These are phyloP conservation scores for Odontarrhena argentea DNA, from an alignment of 345 rosid species.

Conservation along the genomic window DNA sequence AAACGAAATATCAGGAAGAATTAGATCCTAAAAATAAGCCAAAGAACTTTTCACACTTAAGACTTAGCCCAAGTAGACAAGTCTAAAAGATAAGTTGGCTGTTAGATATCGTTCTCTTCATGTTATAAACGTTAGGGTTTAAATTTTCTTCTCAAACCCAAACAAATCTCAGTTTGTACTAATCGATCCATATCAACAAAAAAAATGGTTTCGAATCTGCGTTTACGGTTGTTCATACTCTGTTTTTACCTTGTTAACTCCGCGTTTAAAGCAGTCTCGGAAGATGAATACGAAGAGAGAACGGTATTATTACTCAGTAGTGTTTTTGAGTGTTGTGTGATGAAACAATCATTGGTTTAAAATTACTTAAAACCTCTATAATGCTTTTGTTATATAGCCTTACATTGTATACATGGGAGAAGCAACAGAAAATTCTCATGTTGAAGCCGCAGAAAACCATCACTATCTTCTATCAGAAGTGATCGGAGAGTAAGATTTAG, in stretches of 20 bases:
- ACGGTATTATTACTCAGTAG: constrained; percentile 25
- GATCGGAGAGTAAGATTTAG: constrained; percentile 62
- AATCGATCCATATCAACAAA: neutral
- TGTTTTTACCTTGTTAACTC: constrained; percentile 30
- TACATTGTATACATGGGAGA: constrained; percentile 92
- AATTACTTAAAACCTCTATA: neutral
- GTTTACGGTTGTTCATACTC: constrained; percentile 26
- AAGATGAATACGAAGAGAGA: constrained; percentile 30
- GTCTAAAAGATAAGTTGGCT: constrained; percentile 22
- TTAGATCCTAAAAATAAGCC: constrained; percentile 40
- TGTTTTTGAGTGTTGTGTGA: neutral
- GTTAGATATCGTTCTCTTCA: neutral
- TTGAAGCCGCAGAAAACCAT: constrained; percentile 44
- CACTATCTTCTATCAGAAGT: constrained; percentile 52
- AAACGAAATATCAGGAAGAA: constrained; percentile 17
- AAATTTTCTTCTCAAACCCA: constrained; percentile 1
- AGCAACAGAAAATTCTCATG: constrained; percentile 25
- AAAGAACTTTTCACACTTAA: constrained; percentile 27
- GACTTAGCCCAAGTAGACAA: constrained; percentile 20
- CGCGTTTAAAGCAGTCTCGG: constrained; percentile 11
- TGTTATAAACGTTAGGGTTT: constrained; percentile 11
- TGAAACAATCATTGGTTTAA: neutral
- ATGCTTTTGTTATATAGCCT: constrained; percentile 42
- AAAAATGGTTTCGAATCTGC: constrained; percentile 22
- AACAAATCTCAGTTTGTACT: constrained; percentile 5